Evolutionary conservation across 2,329 filamentous ascomycete species (phyloP).

Genomic region (Geoglossum cookeanum): DNA sequence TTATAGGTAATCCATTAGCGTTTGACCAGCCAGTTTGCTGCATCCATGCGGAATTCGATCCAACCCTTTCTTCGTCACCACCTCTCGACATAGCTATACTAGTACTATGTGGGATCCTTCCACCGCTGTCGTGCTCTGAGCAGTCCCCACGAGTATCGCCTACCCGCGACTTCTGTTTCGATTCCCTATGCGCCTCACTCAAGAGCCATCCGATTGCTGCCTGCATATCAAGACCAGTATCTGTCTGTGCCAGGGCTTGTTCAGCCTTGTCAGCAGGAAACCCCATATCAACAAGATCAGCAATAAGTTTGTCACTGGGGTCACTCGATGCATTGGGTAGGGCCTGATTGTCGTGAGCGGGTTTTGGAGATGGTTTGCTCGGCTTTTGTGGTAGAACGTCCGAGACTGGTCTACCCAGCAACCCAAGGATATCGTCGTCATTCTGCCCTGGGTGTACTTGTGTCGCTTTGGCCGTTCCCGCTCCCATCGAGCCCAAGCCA

Average conservation of each 20-base stretch:
- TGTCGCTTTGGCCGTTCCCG: conserved; percentile 1
- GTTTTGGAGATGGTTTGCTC: conserved; percentile 5
- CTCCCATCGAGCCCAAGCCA: conserved; percentile 1
- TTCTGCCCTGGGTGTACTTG: conserved; percentile 21
- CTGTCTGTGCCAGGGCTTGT: conserved; percentile 60
- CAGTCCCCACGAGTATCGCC: neutral
- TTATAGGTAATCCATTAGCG: neutral
- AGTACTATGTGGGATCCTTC: conserved; percentile 9
- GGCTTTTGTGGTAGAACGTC: neutral
- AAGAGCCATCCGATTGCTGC: conserved; percentile 76
- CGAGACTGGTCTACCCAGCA: conserved; percentile 36
- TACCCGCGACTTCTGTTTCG: conserved; percentile 45
- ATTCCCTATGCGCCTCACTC: conserved; percentile 74
- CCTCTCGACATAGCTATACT: conserved; percentile 19
- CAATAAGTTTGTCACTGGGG: conserved; percentile 59
- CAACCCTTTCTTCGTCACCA: neutral
- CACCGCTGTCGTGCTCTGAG: neutral
- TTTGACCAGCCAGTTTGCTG: conserved; percentile 32
- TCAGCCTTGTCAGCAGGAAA: conserved; percentile 74
- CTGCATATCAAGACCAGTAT: conserved; percentile 63
- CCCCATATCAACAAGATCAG: conserved; percentile 85
- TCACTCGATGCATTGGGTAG: conserved; percentile 15
- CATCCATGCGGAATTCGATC: conserved; percentile 41
- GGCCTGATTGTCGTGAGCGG: conserved; percentile 7
- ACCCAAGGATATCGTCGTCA: conserved; percentile 45